phyloP scores from a whole-genome alignment of 257 asterid genomes.

The Solanum sejunctum region DNA sequence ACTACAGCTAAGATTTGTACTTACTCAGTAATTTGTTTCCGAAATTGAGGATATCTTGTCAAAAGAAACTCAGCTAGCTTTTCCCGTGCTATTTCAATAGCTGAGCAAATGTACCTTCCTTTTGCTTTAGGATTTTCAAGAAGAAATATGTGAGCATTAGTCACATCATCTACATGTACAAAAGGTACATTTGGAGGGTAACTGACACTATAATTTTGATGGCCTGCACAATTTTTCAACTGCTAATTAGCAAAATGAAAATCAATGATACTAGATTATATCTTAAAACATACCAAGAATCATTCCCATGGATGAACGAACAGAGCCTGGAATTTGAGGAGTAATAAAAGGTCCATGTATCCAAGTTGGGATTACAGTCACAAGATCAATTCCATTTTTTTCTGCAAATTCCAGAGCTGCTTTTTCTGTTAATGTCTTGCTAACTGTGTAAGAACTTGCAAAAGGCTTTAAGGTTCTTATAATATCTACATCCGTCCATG shows the following conservation, averaged over 20 bases:
- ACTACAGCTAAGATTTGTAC: neutral
- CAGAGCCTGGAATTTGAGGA: slow-evolving; percentile 20
- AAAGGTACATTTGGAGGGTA: neutral
- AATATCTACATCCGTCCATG: slow-evolving; percentile 17
- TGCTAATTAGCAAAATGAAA: neutral
- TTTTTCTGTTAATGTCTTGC: slow-evolving; percentile 38
- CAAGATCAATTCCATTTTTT: slow-evolving; percentile 38
- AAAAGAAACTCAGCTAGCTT: slow-evolving; percentile 20
- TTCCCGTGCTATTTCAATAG: slow-evolving; percentile 14
- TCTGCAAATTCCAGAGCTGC: slow-evolving; percentile 35
- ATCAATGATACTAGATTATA: neutral
- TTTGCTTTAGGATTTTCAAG: slow-evolving; percentile 20
- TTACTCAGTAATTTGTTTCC: slow-evolving; percentile 8
- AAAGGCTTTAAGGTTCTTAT: neutral
- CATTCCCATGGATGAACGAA: neutral
- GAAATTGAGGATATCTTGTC: slow-evolving; percentile 10
- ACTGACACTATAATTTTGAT: neutral
- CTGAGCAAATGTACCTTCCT: slow-evolving; percentile 38
- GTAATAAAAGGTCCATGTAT: slow-evolving; percentile 44
- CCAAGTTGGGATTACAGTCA: slow-evolving; percentile 34
- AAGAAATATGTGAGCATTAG: slow-evolving; percentile 25
- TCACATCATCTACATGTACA: slow-evolving; percentile 36
- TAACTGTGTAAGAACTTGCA: slow-evolving; percentile 23
- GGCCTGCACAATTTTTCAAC: neutral
- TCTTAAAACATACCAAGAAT: neutral